Evolutionary conservation across 495 filamentous ascomycete genomes (phyloP).

Genomic region (Aspergillus campestris): DNA sequence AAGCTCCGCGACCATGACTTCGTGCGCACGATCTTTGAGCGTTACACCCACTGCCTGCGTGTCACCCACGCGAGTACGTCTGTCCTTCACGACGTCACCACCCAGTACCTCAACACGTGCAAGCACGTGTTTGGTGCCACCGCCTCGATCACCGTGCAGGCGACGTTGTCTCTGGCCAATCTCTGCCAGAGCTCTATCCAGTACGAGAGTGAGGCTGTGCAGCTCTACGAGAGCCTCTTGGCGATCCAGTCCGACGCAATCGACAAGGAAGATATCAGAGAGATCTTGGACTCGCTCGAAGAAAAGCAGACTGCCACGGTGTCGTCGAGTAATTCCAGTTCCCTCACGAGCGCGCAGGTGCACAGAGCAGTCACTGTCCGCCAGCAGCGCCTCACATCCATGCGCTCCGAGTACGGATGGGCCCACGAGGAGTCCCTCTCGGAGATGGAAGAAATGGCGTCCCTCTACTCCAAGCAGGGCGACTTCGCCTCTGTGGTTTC

Average conservation of each 20-base stretch:
- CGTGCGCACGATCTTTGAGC: conserved; percentile 22
- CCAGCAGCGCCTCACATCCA: conserved; percentile 18
- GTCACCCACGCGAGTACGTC: conserved; percentile 19
- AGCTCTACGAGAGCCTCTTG: conserved; percentile 25
- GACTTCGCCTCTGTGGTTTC: conserved; percentile 14
- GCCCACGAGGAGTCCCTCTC: conserved; percentile 28
- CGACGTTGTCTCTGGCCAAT: conserved; percentile 26
- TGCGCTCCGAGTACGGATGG: conserved; percentile 26
- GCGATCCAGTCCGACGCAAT: conserved; percentile 16
- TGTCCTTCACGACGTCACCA: conserved; percentile 26
- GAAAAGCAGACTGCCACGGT: conserved; percentile 22
- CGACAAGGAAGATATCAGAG: conserved; percentile 22
- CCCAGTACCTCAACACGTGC: conserved; percentile 25
- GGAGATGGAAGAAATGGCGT: conserved; percentile 24
- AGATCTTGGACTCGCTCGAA: conserved; percentile 27
- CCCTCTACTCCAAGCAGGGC: conserved; percentile 22
- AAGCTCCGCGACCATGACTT: conserved; percentile 25
- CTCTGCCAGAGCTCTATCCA: conserved; percentile 29
- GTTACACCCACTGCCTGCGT: conserved; percentile 27
- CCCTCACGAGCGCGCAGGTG: conserved; percentile 17
- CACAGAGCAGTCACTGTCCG: conserved; percentile 19
- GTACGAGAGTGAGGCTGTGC: conserved; percentile 25
- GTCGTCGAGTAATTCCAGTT: conserved; percentile 10
- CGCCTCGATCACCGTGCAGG: conserved; percentile 28
- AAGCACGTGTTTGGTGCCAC: conserved; percentile 23